Base-by-base conservation (phyloP, 352 stramenopile genomes). In the Pythium brassicae region DNA sequence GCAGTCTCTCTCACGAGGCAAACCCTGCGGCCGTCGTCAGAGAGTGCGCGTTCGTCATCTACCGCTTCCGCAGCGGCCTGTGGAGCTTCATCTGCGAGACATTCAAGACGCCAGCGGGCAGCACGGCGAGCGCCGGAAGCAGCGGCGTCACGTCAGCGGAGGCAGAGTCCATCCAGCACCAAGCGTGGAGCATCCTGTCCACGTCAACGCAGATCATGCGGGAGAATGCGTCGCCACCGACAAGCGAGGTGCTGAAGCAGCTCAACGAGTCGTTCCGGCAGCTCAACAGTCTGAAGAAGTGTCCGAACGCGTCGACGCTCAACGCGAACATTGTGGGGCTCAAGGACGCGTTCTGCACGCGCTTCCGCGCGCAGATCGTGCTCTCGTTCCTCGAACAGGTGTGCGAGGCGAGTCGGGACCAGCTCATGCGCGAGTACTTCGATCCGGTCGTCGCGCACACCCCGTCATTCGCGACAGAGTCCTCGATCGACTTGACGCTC, bases 1-100 rank as follows among this genome's bases (percentile, higher is more conserved):
- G 35, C 0, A 48, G 63, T 5, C 61, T 89, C 0, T 67, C 69
- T n/a, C n/a, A 45, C 27, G 44, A 75, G 20, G 45, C 22, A 4
- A 61, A 72, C 15, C 49, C 63, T 10, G 56, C 69, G 2, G 62
- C 62, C 2, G 61, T 88, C n/a, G 74, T 93, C 25, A 73, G 71
- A 34, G 77, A 83, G 23, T 86, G 75, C 42, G 67, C 71, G 0
- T 71, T 63, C 5, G 57, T 89, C 34, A 68, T 88, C n/a, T 68
- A 68, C 25, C 76, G 79, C 19, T 91, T 93, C 59, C 73, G 75
- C 17, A 87, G 62, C 29, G 77, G 83, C 0, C 55, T 93, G 9
- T 91, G 83, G 83, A 64, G 70, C 8, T 78, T 91, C 14, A 81
- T 91, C 35, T 91, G 81, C 53, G 80, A 93, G 23, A 50, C 87